Evolutionary conservation across 2,329 filamentous ascomycete species (phyloP).

Genomic region (Trichoderma simmonsii): DNA sequence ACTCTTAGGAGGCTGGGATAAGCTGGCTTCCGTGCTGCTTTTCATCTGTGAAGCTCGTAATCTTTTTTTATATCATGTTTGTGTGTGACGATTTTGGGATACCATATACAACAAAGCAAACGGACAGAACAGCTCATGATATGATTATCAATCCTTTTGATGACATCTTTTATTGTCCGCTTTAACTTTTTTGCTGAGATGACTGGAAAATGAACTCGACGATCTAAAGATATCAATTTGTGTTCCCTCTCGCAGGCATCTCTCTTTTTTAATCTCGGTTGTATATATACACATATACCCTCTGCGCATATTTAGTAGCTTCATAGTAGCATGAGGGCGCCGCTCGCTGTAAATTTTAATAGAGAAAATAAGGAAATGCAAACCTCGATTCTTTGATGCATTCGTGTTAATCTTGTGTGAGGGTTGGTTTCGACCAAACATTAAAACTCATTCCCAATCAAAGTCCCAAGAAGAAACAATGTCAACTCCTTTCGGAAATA

Average conservation of each 20-base stretch:
- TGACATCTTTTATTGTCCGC: not conserved
- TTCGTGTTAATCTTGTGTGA: not conserved
- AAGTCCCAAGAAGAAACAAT: not conserved
- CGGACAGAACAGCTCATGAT: not conserved
- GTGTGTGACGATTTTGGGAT: not conserved
- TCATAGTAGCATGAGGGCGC: slow-evolving; percentile 4
- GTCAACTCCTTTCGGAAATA: not conserved
- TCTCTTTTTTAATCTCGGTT: not conserved
- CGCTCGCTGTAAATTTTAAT: slow-evolving; percentile 1
- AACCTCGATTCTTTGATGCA: not conserved
- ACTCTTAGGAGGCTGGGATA: not conserved
- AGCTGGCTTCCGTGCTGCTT: not conserved
- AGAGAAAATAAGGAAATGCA: not conserved
- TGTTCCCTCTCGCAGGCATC: not conserved
- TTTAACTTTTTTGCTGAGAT: not conserved
- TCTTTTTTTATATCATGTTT: not conserved
- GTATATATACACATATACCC: slow-evolving; percentile 6
- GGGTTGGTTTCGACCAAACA: not conserved
- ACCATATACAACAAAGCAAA: not conserved
- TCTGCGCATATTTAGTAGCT: slow-evolving; percentile 2
- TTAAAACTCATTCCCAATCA: not conserved
- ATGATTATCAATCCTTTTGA: not conserved
- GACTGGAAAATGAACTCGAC: slow-evolving; percentile 2
- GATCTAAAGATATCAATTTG: not conserved
- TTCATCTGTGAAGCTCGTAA: not conserved